These are phyloP conservation scores for Limnanthes douglasii DNA, from an alignment of 345 rosid genomes.

Conservation along the genomic window DNA sequence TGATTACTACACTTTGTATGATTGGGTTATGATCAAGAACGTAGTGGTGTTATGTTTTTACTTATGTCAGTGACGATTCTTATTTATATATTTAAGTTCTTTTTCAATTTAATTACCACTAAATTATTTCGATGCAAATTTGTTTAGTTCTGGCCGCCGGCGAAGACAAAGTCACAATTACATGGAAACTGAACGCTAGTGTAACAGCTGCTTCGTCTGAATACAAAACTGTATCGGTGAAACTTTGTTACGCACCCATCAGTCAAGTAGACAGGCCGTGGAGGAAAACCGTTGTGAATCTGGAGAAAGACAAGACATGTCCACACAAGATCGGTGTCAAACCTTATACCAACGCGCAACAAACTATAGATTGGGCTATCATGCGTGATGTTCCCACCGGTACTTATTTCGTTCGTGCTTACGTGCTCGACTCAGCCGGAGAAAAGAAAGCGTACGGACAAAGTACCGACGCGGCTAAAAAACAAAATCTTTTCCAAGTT, in stretches of 20 bases:
- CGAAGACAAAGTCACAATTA: background rate
- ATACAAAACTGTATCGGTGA: constrained; percentile 1
- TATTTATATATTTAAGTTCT: no score
- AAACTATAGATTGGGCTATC: constrained; percentile 2
- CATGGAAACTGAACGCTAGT: constrained; percentile 1
- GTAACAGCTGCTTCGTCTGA: background rate
- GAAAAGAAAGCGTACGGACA: constrained; percentile 7
- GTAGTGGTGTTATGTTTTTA: no score
- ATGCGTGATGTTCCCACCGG: constrained; percentile 6
- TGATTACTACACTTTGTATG: no score
- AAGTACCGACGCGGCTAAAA: constrained; percentile 1
- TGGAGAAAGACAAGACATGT: constrained; percentile 8
- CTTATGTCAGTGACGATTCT: no score
- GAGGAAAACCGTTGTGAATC: constrained; percentile 6
- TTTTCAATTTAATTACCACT: no score
- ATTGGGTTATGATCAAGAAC: no score
- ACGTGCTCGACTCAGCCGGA: constrained; percentile 5
- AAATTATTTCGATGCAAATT: no score
- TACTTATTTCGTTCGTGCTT: constrained; percentile 2
- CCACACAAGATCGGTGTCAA: constrained; percentile 5
- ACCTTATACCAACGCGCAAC: constrained; percentile 2
- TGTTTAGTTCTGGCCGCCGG: background rate
- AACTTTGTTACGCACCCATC: constrained; percentile 5
- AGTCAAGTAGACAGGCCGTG: constrained; percentile 5
- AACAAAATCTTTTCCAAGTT: constrained; percentile 3